These are phyloP conservation scores for Colletotrichum sp. DNA, from an alignment of 2,329 filamentous ascomycete species.

Conservation along the genomic window DNA sequence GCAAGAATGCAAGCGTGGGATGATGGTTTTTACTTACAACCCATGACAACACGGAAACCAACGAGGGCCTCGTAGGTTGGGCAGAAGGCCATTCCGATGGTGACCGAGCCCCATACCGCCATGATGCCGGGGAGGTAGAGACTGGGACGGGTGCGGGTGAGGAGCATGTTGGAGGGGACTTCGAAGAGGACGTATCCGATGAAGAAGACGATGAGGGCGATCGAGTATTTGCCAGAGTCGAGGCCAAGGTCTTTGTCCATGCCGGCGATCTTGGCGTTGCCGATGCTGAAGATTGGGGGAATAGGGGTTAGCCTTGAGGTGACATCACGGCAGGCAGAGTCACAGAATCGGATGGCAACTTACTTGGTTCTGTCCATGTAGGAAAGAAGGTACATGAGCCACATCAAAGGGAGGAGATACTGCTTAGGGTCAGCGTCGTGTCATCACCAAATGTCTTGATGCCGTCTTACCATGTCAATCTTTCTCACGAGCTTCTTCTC, in stretches of 20 bases:
- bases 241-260: slow-evolving; percentile 53
- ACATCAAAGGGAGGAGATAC: slow-evolving; percentile 53
- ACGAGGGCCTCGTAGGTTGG: slow-evolving; percentile 30
- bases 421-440: not conserved
- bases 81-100: slow-evolving; percentile 32
- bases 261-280: slow-evolving; percentile 61
- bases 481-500: slow-evolving; percentile 39
- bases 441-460: not conserved
- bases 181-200: slow-evolving; percentile 72
- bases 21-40: slow-evolving; percentile 25
- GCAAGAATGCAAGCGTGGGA: accelerated
- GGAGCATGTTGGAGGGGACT: slow-evolving; percentile 66
- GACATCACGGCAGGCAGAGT: not conserved
- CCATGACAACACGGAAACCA: slow-evolving; percentile 51
- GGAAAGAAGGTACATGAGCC: slow-evolving; percentile 56
- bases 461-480: slow-evolving; percentile 37
- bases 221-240: slow-evolving; percentile 64
- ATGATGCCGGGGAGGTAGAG: slow-evolving; percentile 73
- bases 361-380: slow-evolving; percentile 63
- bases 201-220: slow-evolving; percentile 67
- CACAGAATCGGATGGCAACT: not conserved
- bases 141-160: slow-evolving; percentile 66
- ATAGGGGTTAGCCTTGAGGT: not conserved
- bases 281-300: slow-evolving; percentile 37
- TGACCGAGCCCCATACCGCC: slow-evolving; percentile 45